phyloP scores from a whole-genome alignment of 768 basidiomycete species.

The Rhodotorula diobovata region DNA sequence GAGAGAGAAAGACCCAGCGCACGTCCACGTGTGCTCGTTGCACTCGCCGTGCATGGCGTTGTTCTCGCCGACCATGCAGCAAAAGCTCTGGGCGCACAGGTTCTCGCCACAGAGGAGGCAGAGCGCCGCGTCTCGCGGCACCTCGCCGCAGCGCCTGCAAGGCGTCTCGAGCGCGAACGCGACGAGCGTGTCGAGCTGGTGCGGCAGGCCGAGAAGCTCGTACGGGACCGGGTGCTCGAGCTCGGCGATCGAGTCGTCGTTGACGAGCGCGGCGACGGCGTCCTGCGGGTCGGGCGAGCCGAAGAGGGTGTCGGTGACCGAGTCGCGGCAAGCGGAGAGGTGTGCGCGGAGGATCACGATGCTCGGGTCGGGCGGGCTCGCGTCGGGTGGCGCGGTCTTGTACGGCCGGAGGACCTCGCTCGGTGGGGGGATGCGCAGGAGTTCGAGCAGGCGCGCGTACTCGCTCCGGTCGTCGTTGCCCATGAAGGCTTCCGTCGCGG shows the following conservation, averaged over 20 bases:
- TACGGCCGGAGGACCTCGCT: background rate
- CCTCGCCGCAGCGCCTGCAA: constrained; percentile 70
- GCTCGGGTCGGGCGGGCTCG: background rate
- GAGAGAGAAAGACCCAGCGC: constrained; percentile 48
- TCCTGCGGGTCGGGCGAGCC: background rate
- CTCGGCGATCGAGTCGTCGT: constrained; percentile 33
- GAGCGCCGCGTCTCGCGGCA: constrained; percentile 79
- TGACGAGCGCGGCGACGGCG: constrained; percentile 52
- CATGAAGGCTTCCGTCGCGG: constrained; percentile 49
- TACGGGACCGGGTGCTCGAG: constrained; percentile 71
- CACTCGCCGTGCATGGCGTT: constrained; percentile 74
- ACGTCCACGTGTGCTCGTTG: constrained; percentile 93
- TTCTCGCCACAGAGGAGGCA: constrained; percentile 85
- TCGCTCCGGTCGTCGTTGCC: constrained; percentile 57
- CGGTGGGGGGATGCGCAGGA: constrained; percentile 60
- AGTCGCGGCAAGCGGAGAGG: constrained; percentile 60
- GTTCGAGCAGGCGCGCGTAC: constrained; percentile 67
- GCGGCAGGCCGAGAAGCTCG: constrained; percentile 72
- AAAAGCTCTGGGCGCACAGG: constrained; percentile 85
- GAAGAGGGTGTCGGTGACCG: constrained; percentile 76
- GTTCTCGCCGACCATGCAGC: constrained; percentile 64
- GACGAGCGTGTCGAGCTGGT: constrained; percentile 77
- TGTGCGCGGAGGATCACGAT: constrained; percentile 41
- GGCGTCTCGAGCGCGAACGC: constrained; percentile 65
- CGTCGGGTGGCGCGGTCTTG: background rate